Percentiles rank a stretch among this genome's conserved stretches.
Conservation (phyloP, 2,329 filamentous ascomycete genomes). For the Verticillium isaacii region DNA sequence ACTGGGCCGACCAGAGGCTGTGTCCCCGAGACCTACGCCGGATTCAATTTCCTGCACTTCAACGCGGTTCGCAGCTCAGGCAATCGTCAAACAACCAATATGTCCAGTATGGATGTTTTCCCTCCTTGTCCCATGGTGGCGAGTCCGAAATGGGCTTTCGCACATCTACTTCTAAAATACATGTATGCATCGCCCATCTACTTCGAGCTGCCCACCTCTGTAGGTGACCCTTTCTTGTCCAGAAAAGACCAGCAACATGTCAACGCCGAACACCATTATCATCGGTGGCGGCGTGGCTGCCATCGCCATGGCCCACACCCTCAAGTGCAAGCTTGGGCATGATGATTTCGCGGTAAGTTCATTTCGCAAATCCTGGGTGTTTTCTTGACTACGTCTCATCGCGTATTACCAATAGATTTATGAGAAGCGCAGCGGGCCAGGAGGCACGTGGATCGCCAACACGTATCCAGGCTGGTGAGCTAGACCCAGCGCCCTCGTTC, state of each 20-base stretch:
- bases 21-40: neutral
- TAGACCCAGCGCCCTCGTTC: too few relatives aligned
- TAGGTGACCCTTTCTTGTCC: neutral
- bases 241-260: neutral
- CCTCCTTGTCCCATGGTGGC: too few relatives aligned
- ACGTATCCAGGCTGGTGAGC: conserved; percentile 24
- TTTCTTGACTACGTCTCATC: too few relatives aligned
- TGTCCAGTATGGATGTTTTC: too few relatives aligned
- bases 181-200: neutral
- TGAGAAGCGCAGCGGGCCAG: conserved; percentile 23
- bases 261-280: conserved; percentile 20
- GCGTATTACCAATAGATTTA: conserved; percentile 13
- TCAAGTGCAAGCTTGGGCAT: conserved; percentile 24
- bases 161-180: neutral
- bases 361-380: too few relatives aligned
- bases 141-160: too few relatives aligned
- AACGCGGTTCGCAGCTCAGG: too few relatives aligned
- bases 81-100: too few relatives aligned
- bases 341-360: conserved; percentile 16
- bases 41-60: neutral
- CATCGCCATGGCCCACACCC: conserved; percentile 24
- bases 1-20: neutral
- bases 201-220: too few relatives aligned
- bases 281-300: conserved; percentile 26
- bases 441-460: conserved; percentile 25